These are phyloP conservation scores for Flagelloscypha sp. DNA, from an alignment of 768 basidiomycete genomes.

Conservation along the genomic window DNA sequence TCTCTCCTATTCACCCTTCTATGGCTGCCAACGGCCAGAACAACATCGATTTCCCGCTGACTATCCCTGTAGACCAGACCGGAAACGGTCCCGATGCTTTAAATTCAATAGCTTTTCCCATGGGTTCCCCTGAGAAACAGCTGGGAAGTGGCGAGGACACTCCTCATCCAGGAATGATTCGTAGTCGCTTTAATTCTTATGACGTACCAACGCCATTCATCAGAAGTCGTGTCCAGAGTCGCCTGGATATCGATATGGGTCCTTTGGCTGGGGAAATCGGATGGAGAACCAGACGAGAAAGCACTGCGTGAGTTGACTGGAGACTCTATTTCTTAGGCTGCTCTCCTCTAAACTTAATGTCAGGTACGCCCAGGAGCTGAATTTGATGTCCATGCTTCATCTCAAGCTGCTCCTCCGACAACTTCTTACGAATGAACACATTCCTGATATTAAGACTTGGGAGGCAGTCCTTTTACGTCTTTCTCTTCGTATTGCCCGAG, in stretches of 20 bases:
- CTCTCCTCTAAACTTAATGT: conserved; percentile 6
- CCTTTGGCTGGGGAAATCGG: conserved; percentile 49
- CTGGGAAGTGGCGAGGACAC: too few relatives aligned
- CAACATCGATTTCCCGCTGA: conserved; percentile 50
- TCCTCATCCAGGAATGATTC: conserved; percentile 40
- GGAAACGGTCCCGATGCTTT: too few relatives aligned
- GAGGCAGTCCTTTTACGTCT: conserved; percentile 75
- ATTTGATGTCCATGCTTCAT: conserved; percentile 80
- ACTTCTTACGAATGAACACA: conserved; percentile 73
- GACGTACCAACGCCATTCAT: conserved; percentile 73
- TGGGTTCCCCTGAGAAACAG: conserved; percentile 66
- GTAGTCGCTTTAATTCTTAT: conserved; percentile 63
- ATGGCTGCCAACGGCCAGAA: conserved; percentile 37
- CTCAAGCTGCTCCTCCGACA: conserved; percentile 87
- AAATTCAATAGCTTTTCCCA: conserved; percentile 76
- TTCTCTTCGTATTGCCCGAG: conserved; percentile 78
- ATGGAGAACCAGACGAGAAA: conserved; percentile 84
- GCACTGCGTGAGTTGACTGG: conserved; percentile 66
- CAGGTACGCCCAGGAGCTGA: conserved; percentile 80
- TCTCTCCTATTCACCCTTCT: conserved; percentile 37
- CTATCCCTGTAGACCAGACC: conserved; percentile 44
- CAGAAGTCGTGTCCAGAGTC: conserved; percentile 76
- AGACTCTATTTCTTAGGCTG: conserved; percentile 1
- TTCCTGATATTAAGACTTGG: conserved; percentile 84
- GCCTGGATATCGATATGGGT: conserved; percentile 55